Conservation (phyloP, 2,329 filamentous ascomycete species). For the Fusarium euwallaceae region DNA sequence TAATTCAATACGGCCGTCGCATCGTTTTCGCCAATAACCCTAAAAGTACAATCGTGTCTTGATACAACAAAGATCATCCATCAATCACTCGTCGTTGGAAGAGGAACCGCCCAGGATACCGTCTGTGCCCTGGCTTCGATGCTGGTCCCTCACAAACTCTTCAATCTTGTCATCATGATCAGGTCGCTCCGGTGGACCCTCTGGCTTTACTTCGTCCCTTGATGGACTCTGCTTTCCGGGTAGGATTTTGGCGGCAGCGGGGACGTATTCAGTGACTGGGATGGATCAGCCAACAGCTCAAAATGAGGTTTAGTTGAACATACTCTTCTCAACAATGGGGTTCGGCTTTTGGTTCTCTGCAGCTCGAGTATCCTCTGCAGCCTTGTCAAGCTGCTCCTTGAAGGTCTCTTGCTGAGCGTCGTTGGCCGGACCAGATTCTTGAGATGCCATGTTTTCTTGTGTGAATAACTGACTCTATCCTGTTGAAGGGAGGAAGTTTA, state of each 20-base stretch:
- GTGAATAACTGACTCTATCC: not conserved
- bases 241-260: constrained; percentile 57
- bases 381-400: constrained; percentile 61
- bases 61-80: not conserved
- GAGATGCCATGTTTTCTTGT: constrained; percentile 29
- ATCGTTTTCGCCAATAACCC: constrained; percentile 6
- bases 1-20: constrained; percentile 16
- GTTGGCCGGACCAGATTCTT: constrained; percentile 23
- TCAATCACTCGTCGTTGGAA: constrained; percentile 30
- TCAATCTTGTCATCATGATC: constrained; percentile 64
- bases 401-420: constrained; percentile 47
- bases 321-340: constrained; percentile 60
- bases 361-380: constrained; percentile 53
- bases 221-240: constrained; percentile 50
- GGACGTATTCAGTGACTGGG: constrained; percentile 59
- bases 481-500: constrained; percentile 13
- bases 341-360: constrained; percentile 47
- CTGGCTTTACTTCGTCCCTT: constrained; percentile 32
- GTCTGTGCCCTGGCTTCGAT: constrained; percentile 58
- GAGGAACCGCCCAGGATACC: constrained; percentile 35
- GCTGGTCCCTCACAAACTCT: constrained; percentile 66
- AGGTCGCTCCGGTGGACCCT: constrained; percentile 59
- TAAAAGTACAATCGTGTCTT: constrained; percentile 9
- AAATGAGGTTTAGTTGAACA: not conserved
- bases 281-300: constrained; percentile 16